Evolutionary conservation across 257 asterid genomes (phyloP).

Genomic region (Solanum pimpinellifolium): DNA sequence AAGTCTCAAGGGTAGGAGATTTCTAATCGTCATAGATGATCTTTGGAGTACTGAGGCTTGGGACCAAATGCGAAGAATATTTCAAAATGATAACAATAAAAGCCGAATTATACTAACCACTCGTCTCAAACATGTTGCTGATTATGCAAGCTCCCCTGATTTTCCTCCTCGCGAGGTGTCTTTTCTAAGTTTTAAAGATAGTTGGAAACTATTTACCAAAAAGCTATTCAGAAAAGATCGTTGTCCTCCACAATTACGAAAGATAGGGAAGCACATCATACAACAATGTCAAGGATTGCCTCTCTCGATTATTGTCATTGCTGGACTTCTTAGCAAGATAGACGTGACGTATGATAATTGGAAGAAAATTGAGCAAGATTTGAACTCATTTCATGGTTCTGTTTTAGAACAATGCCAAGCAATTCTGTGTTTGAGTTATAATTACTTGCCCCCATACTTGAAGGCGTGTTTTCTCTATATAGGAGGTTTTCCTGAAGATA

Average conservation of each 20-base stretch:
- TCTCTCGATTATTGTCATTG: background rate
- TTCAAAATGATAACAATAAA: background rate
- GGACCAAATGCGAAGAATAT: background rate
- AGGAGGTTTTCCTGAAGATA: background rate
- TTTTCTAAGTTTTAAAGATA: background rate
- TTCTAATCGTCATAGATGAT: conserved; percentile 9
- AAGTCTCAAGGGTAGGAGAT: background rate
- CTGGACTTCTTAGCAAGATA: background rate
- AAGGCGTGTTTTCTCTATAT: conserved; percentile 5
- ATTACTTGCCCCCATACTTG: background rate
- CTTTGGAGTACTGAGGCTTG: conserved; percentile 3
- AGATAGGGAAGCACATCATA: background rate
- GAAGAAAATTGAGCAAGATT: background rate
- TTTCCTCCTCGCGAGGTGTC: background rate
- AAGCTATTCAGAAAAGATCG: background rate
- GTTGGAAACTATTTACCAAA: background rate
- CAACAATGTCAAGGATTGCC: background rate
- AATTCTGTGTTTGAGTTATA: conserved; percentile 2
- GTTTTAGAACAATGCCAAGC: background rate
- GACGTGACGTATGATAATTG: background rate
- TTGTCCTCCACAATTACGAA: background rate
- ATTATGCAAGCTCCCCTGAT: background rate
- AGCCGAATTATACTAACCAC: conserved; percentile 2
- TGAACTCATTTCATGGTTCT: background rate
- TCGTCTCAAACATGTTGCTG: background rate